These are phyloP conservation scores for Dendrostoma leiphaemia DNA, from an alignment of 2,329 filamentous ascomycete species.

Conservation along the genomic window DNA sequence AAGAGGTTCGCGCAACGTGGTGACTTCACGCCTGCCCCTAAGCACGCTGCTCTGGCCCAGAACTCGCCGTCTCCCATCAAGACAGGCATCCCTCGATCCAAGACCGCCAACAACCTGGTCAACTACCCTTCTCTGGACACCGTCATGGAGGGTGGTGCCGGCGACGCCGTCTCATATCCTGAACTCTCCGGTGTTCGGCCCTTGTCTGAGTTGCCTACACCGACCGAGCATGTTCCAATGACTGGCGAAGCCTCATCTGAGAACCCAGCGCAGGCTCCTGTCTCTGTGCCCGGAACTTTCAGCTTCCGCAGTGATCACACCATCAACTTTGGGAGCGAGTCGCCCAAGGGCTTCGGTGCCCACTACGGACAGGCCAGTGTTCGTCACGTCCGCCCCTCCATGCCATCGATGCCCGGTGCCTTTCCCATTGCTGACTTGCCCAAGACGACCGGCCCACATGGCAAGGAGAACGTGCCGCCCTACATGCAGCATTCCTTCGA, in stretches of 20 bases:
- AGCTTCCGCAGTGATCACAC: constrained; percentile 67
- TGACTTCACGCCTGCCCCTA: constrained; percentile 72
- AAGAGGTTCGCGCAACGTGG: constrained; percentile 70
- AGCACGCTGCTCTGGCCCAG: constrained; percentile 44
- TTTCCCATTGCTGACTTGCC: constrained; percentile 41
- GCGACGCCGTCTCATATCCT: constrained; percentile 47
- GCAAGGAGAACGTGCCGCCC: constrained; percentile 53
- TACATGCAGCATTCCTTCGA: constrained; percentile 28
- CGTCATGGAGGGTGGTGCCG: constrained; percentile 26
- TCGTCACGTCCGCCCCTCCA: constrained; percentile 56
- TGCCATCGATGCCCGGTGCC: constrained; percentile 53
- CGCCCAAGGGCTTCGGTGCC: constrained; percentile 53
- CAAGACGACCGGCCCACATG: constrained; percentile 36
- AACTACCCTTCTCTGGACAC: constrained; percentile 33
- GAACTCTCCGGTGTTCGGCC: constrained; percentile 43
- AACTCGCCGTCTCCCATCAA: constrained; percentile 58
- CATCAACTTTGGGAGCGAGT: constrained; percentile 52
- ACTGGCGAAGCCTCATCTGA: constrained; percentile 3
- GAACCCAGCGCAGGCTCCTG: neutral
- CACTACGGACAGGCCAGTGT: constrained; percentile 59
- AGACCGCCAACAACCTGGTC: constrained; percentile 32
- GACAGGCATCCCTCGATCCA: constrained; percentile 42
- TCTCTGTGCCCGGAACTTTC: constrained; percentile 55
- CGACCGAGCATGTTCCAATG: constrained; percentile 3
- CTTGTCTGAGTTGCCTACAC: constrained; percentile 26